Evolutionary conservation across 768 basidiomycete genomes (phyloP).

Genomic region (Calvatia gigantea): DNA sequence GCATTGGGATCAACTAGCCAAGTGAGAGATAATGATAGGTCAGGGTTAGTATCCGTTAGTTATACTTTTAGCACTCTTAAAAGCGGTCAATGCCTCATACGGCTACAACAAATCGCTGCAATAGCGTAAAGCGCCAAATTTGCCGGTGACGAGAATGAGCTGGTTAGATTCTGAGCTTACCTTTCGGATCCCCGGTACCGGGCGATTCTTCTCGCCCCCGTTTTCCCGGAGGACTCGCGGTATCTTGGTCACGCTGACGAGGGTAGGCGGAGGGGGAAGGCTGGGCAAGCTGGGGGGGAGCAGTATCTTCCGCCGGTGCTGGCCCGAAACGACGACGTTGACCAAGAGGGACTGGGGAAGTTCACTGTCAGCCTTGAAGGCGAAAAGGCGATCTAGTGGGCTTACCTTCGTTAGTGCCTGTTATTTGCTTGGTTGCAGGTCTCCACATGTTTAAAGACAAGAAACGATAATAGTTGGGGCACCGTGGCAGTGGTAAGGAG

Average conservation of each 20-base stretch:
- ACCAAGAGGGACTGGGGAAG: constrained; percentile 69
- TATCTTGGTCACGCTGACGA: constrained; percentile 53
- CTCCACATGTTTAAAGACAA: constrained; percentile 69
- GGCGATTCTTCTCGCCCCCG: constrained; percentile 70
- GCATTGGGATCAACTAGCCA: constrained; percentile 75
- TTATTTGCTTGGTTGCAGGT: constrained; percentile 84
- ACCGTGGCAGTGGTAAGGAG: constrained; percentile 27
- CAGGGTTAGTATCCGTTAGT: constrained; percentile 36
- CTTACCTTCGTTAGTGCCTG: constrained; percentile 90
- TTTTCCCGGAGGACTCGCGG: constrained; percentile 53
- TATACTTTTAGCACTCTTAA: constrained; percentile 11
- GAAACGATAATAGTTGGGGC: constrained; percentile 21
- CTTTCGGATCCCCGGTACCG: constrained; percentile 56
- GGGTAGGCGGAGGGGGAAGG: constrained; percentile 87
- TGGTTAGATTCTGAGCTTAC: constrained; percentile 53
- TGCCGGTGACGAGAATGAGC: constrained; percentile 28
- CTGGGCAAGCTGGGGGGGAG: constrained; percentile 82
- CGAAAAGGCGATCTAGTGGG: constrained; percentile 14
- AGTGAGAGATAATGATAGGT: constrained; percentile 56
- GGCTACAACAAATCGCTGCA: constrained; percentile 29
- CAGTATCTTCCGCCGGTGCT: constrained; percentile 74
- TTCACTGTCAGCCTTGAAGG: constrained; percentile 11
- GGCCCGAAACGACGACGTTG: constrained; percentile 90
- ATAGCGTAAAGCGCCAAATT: constrained; percentile 18
- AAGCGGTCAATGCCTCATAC: constrained; percentile 31